A percentile compares a stretch with the other conserved stretches of the same genome.
These are phyloP conservation scores for Hygrophila difformis DNA, from an alignment of 257 asterid genomes.

Conservation along the genomic window DNA sequence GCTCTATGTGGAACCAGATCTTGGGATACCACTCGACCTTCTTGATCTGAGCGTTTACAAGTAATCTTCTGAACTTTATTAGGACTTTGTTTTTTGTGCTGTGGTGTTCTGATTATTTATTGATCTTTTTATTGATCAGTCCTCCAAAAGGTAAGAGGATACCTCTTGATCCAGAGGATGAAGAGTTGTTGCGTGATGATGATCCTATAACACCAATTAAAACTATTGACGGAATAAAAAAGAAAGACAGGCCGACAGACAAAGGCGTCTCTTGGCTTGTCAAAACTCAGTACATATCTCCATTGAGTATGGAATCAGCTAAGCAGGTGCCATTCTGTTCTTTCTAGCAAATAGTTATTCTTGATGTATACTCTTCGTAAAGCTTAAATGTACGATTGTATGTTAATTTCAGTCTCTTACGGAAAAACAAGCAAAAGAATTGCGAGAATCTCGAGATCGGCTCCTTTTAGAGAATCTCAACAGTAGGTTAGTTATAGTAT, in stretches of 20 bases:
- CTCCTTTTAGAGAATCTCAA: conserved; percentile 69
- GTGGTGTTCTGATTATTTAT: conserved; percentile 19
- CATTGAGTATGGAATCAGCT: conserved; percentile 75
- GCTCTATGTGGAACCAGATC: conserved; percentile 88
- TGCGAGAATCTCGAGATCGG: conserved; percentile 74
- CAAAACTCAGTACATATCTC: conserved; percentile 93
- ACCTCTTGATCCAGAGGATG: conserved; percentile 82
- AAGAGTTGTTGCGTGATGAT: conserved; percentile 87
- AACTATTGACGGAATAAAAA: conserved; percentile 79
- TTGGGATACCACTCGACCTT: conserved; percentile 92
- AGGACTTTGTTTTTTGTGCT: conserved; percentile 8
- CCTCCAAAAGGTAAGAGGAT: conserved; percentile 72
- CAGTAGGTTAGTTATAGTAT: conserved; percentile 56
- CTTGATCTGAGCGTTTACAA: conserved; percentile 95
- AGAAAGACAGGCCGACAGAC: conserved; percentile 91
- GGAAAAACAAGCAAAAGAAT: conserved; percentile 86
- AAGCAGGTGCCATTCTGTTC: conserved; percentile 54
- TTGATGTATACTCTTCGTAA: conserved; percentile 1
- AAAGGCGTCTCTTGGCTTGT: conserved; percentile 98
- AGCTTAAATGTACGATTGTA: conserved; percentile 10
- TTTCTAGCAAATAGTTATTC: conserved; percentile 3
- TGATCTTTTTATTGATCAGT: conserved; percentile 35
- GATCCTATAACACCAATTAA: conserved; percentile 76
- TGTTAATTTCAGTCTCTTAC: conserved; percentile 55
- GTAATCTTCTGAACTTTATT: conserved; percentile 33